Percentiles rank a stretch among this genome's conserved stretches.
Evolutionary conservation across 2,329 filamentous ascomycete species (phyloP).

Genomic region (Davidsoniella virescens): DNA sequence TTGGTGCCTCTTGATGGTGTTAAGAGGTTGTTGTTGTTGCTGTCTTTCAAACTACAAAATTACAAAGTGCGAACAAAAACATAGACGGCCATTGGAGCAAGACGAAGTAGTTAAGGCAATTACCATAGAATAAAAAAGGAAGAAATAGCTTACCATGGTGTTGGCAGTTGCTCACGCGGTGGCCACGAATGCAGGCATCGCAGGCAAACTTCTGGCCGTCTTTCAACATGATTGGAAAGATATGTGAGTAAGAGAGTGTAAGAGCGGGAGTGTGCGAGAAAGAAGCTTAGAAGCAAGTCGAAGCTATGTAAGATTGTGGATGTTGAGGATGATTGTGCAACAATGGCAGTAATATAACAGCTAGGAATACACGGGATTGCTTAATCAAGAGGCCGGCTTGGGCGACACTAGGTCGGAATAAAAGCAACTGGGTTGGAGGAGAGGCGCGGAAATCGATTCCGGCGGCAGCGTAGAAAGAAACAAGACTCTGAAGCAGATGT

Average conservation of each 20-base stretch:
- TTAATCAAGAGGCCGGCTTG: too few relatives aligned
- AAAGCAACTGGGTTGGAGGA: too few relatives aligned
- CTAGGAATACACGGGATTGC: too few relatives aligned
- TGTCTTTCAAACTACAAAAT: neutral
- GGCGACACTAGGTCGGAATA: too few relatives aligned
- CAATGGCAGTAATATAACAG: too few relatives aligned
- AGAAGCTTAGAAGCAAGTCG: neutral
- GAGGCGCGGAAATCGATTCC: too few relatives aligned
- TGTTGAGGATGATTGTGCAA: too few relatives aligned
- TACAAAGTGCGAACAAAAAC: neutral
- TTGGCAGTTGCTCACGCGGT: conserved; percentile 97
- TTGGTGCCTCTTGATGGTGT: neutral
- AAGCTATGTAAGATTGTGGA: neutral
- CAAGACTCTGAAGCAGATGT: too few relatives aligned
- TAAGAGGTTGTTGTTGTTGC: neutral
- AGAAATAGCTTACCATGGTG: conserved; percentile 59
- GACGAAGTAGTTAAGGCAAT: neutral
- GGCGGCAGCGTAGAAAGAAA: too few relatives aligned
- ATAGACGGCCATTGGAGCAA: neutral
- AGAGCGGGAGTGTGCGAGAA: neutral
- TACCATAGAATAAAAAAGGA: neutral
- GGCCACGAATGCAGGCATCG: conserved; percentile 93
- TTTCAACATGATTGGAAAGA: conserved; percentile 46
- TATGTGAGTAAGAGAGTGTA: neutral
- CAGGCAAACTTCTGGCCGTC: conserved; percentile 97